Evolutionary conservation across 768 basidiomycete genomes (phyloP).

Genomic region (Boletus sensibilis): DNA sequence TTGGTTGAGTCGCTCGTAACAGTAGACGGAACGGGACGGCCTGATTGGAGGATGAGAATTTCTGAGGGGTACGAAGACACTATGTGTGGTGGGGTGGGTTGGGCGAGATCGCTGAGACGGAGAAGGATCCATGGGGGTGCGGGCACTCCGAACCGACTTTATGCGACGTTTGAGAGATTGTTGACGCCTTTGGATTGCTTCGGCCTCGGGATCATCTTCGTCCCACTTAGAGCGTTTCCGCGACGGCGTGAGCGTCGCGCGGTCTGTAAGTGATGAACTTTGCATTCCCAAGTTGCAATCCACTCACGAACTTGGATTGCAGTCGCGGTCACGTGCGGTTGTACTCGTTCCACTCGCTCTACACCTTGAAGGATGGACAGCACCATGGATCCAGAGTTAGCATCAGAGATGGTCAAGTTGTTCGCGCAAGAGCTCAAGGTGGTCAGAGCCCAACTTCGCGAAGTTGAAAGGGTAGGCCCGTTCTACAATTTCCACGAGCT

Average conservation of each 20-base stretch:
- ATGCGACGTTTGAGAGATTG: conserved; percentile 54
- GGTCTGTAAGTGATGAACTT: conserved; percentile 28
- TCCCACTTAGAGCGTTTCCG: conserved; percentile 81
- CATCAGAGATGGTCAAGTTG: conserved; percentile 27
- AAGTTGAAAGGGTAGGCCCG: conserved; percentile 19
- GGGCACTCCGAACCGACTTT: conserved; percentile 38
- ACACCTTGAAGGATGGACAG: conserved; percentile 13
- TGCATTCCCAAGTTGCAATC: conserved; percentile 2
- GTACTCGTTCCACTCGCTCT: not conserved
- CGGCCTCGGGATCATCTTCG: conserved; percentile 43
- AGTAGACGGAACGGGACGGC: conserved; percentile 91
- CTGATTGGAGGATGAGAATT: conserved; percentile 74
- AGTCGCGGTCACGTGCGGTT: conserved; percentile 12
- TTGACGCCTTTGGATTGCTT: conserved; percentile 34
- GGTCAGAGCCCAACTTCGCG: conserved; percentile 21
- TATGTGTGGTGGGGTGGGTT: conserved; percentile 40
- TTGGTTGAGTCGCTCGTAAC: conserved; percentile 91
- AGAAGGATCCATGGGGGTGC: conserved; percentile 15
- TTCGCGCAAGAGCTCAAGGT: conserved; percentile 27
- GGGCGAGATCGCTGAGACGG: conserved; percentile 15
- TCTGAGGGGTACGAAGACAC: conserved; percentile 73
- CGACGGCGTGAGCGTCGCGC: conserved; percentile 50
- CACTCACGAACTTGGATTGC: not conserved
- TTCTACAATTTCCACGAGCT: not conserved
- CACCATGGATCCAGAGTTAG: conserved; percentile 26